These are phyloP conservation scores for Saturnispora silvae DNA, from an alignment of 805 yeast genomes.

Conservation along the genomic window DNA sequence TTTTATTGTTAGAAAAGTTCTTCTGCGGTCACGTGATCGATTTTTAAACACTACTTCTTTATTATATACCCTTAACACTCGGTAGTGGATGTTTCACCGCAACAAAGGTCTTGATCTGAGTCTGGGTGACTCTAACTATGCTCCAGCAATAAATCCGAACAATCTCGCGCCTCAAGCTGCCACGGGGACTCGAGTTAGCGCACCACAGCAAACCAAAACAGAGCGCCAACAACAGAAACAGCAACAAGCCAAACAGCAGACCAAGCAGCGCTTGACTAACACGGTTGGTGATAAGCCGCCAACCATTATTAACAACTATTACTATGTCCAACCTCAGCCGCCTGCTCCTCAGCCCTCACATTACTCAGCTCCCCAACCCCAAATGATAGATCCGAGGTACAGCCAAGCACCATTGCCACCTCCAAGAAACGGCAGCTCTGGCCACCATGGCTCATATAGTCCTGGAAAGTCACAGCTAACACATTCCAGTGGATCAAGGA, in stretches of 20 bases:
- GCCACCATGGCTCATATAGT: not conserved
- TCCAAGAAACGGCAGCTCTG: conserved; percentile 3
- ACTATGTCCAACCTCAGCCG: conserved; percentile 13
- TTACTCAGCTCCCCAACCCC: not conserved
- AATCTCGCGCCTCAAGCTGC: conserved; percentile 17
- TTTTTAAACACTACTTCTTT: too few relatives aligned
- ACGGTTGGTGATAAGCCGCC: conserved; percentile 9
- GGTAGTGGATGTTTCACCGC: conserved; percentile 13
- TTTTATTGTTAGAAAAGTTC: too few relatives aligned
- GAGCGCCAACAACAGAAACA: conserved; percentile 4
- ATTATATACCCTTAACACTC: too few relatives aligned
- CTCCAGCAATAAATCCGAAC: conserved; percentile 16
- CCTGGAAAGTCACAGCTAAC: not conserved
- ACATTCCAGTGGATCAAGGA: not conserved
- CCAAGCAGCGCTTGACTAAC: not conserved
- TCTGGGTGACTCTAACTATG: conserved; percentile 13
- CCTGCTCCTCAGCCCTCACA: conserved; percentile 1
- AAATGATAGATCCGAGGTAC: conserved; percentile 3
- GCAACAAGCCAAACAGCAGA: not conserved
- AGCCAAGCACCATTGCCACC: not conserved
- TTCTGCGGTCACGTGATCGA: too few relatives aligned
- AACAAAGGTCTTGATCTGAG: conserved; percentile 13
- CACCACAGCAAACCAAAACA: not conserved
- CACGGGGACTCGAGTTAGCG: conserved; percentile 15
- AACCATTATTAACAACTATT: conserved; percentile 15